Evolutionary conservation across 2,329 filamentous ascomycete genomes (phyloP).

Genomic region (Rosellinia necatrix): DNA sequence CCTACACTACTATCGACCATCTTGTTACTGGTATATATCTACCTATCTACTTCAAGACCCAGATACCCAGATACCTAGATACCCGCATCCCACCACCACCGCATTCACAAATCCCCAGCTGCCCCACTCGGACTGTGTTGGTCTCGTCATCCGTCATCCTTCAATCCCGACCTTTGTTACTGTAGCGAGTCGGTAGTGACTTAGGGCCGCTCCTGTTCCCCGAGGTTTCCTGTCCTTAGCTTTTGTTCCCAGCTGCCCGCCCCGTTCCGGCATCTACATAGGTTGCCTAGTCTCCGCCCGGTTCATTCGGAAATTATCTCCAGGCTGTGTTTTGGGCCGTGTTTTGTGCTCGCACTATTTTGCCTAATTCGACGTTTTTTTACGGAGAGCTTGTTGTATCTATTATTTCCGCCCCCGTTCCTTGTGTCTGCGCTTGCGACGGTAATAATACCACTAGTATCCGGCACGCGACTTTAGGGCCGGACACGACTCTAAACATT

Average conservation of each 20-base stretch:
- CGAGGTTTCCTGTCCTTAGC: no score
- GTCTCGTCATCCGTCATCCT: conserved; percentile 20
- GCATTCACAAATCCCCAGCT: no score
- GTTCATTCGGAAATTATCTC: conserved; percentile 6
- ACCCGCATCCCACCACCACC: no score
- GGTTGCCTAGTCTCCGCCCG: background rate
- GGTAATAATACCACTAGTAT: background rate
- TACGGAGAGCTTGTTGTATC: no score
- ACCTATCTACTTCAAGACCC: no score
- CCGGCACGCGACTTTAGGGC: no score
- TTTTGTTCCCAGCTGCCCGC: background rate
- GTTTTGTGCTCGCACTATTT: background rate
- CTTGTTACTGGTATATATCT: no score
- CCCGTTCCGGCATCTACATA: background rate
- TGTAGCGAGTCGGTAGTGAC: conserved; percentile 6
- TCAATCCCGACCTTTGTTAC: conserved; percentile 1
- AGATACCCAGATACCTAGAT: no score
- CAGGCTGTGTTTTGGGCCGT: background rate
- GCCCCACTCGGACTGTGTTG: conserved; percentile 19
- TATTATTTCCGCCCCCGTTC: no score
- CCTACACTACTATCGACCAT: background rate
- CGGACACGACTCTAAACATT: background rate
- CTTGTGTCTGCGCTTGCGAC: no score
- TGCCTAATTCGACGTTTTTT: background rate
- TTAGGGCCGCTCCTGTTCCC: no score